Base-by-base conservation (phyloP, 352 stramenopile genomes). In the Pelagophyceae sp. region DNA sequence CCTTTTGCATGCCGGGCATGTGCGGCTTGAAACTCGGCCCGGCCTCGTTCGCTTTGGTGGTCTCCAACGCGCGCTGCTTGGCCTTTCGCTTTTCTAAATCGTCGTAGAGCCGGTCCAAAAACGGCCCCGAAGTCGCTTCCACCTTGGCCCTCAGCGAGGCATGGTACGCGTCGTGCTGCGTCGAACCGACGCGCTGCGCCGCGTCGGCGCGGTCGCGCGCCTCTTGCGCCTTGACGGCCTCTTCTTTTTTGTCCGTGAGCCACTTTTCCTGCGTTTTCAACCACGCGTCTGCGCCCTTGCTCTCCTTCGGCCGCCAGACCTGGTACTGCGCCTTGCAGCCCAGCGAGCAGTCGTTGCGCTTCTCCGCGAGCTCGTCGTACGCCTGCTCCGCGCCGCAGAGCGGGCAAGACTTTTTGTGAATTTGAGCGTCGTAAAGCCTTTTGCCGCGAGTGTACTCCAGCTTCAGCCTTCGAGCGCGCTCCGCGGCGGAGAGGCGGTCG, bases 311-410 rank as follows among this genome's bases (percentile, higher is more conserved):
- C 35, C 67, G 11, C 37, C 2, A 23, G 27, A 23, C 2, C 29
- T 37, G 11, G 67, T 60, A 74, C 35, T 20, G 5, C 35, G 33
- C 67, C 35, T 58, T 2, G 67, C 67, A 74, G n/a, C n/a, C n/a
- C 2, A 38, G 5, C 67, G 51, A 37, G 67, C 67, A 74, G 15
- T 51, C 35, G 15, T 58, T 32, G 33, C 37, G 1, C 67, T 54
- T 51, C 61, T 74, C 67, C 25, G n/a, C 33, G 67, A 32, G 1
- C 38, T 74, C 67, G 11, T 74, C 67, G 38, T 74, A 74, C 25
- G 35, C 19, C 67, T 74, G 67, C 15, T 35, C 38, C 6, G 67
- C 37, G 38, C 67, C 67, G 38, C 67, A 74, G 1, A 15, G 27
- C 2, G 67, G 67, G n/a, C 67, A 74, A 2, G 35, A 1, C 67